Base-by-base conservation (phyloP, 2,329 filamentous ascomycete genomes). In the Scedosporium aurantiacum region DNA sequence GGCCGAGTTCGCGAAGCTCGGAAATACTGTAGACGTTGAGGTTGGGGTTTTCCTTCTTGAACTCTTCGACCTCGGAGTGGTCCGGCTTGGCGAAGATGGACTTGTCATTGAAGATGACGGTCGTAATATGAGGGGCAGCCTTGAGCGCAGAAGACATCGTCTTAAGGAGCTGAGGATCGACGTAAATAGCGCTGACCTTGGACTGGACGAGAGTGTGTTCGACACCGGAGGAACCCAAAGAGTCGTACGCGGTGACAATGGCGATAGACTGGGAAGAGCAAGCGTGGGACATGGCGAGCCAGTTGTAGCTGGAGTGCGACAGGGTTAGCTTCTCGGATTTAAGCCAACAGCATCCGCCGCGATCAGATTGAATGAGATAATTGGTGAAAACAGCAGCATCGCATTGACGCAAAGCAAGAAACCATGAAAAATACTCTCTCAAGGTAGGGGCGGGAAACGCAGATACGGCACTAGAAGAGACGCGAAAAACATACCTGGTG, bases 211-310 rank as follows among this genome's bases (percentile, higher is more conserved):
- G 82, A 2, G 91, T 95, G 78, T 96, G 91, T 76, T 88, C 85
- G 65, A 97, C 82, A 56, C 91, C 92, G 64, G 87, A 85, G 68
- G 90, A 83, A 60, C 92, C 92, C 54, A 97, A 86, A 32, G 91
- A 96, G 73, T 97, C 92, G 75, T 97, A 97, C 58, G 92, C 91
- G 55, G 93, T 97, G 58, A 97, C 93, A 66, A 97, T 92, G 63
- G 90, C 85, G 72, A 97, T 85, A 54, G 90, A 92, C 75, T 97
- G 93, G 16, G 91, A 92, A 21, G 86, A 77, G 83, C 88, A 78
- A 54, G 76, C 82, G 72, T 95, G 90, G 56, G 92, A 89, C 68
- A 89, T 84, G 61, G 87, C 84, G 65, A 97, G 81, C 93, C 93
- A 97, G 75, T 90, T 83, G 59, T 85, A 82, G 72, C 89, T 91